Evolutionary conservation across 768 basidiomycete genomes (phyloP).

Genomic region (Macrolepiota fuliginosa): DNA sequence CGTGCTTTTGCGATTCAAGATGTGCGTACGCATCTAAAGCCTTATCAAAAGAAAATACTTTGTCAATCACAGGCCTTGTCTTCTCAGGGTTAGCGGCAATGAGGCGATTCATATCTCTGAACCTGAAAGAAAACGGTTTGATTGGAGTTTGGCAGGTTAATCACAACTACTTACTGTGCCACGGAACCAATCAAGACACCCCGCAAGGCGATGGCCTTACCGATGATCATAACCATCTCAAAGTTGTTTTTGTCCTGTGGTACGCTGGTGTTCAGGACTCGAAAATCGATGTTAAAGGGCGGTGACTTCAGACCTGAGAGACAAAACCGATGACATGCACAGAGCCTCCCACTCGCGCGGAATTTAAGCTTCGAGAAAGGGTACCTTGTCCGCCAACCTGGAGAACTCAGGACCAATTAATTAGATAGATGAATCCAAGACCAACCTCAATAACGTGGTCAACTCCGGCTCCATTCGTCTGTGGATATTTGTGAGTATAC

Average conservation of each 20-base stretch:
- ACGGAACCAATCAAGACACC: conserved; percentile 58
- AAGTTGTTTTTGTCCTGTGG: conserved; percentile 13
- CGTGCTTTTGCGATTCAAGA: conserved; percentile 51
- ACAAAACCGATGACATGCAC: conserved; percentile 53
- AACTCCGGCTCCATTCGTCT: conserved; percentile 38
- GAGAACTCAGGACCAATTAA: neutral
- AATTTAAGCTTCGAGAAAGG: conserved; percentile 38
- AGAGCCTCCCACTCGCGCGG: conserved; percentile 38
- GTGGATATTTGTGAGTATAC: neutral
- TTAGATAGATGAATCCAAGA: neutral
- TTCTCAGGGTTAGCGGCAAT: conserved; percentile 37
- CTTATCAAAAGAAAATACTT: conserved; percentile 58
- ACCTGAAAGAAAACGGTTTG: conserved; percentile 27
- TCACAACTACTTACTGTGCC: conserved; percentile 41
- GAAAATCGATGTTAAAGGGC: neutral
- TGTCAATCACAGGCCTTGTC: conserved; percentile 52
- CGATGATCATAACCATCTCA: conserved; percentile 33
- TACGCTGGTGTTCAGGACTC: neutral
- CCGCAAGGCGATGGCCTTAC: conserved; percentile 39
- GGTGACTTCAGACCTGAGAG: conserved; percentile 27
- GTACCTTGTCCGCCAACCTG: conserved; percentile 58
- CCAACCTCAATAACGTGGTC: conserved; percentile 40
- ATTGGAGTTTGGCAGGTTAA: neutral
- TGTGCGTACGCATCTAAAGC: conserved; percentile 49
- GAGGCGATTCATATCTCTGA: conserved; percentile 50